These are phyloP conservation scores for Takashimella tepidaria DNA, from an alignment of 1,284 basidiomycete species.

Conservation along the genomic window DNA sequence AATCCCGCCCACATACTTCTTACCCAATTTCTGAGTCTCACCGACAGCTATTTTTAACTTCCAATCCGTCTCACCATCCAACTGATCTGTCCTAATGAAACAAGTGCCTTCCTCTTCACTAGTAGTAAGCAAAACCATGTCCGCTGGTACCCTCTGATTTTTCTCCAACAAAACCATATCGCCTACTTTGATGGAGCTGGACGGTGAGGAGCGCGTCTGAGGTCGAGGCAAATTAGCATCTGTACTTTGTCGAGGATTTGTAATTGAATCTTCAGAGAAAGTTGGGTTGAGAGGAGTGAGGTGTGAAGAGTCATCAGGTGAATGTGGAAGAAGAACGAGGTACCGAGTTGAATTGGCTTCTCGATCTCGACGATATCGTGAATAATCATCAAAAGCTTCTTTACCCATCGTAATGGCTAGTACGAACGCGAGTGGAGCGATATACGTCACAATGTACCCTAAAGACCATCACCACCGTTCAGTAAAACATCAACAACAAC, in stretches of 20 bases:
- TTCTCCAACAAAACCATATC: conserved; percentile 91
- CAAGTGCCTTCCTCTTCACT: conserved; percentile 78
- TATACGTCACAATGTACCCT: conserved; percentile 95
- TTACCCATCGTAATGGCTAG: conserved; percentile 94
- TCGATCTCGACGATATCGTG: conserved; percentile 80
- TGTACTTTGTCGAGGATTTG: background rate
- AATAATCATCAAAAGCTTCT: conserved; percentile 97
- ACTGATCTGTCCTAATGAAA: conserved; percentile 95
- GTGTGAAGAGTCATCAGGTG: conserved; percentile 32
- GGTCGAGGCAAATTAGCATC: conserved; percentile 21
- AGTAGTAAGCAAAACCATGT: conserved; percentile 84
- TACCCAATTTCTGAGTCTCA: conserved; percentile 69
- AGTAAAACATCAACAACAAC: conserved; percentile 90
- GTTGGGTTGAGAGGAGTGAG: conserved; percentile 26
- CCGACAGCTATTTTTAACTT: conserved; percentile 88
- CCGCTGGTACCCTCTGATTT: conserved; percentile 94
- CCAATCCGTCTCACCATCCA: conserved; percentile 99
- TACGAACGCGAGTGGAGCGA: conserved; percentile 93
- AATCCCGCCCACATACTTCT: conserved; percentile 63
- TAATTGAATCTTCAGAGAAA: conserved; percentile 38
- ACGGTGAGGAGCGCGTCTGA: conserved; percentile 65
- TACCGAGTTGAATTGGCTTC: conserved; percentile 95
- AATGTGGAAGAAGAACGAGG: conserved; percentile 63
- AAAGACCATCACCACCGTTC: conserved; percentile 67
- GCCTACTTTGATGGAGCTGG: conserved; percentile 82